These are phyloP conservation scores for Eragrostis nindensis DNA, from an alignment of 176 grass and related monocot genomes.

Conservation along the genomic window DNA sequence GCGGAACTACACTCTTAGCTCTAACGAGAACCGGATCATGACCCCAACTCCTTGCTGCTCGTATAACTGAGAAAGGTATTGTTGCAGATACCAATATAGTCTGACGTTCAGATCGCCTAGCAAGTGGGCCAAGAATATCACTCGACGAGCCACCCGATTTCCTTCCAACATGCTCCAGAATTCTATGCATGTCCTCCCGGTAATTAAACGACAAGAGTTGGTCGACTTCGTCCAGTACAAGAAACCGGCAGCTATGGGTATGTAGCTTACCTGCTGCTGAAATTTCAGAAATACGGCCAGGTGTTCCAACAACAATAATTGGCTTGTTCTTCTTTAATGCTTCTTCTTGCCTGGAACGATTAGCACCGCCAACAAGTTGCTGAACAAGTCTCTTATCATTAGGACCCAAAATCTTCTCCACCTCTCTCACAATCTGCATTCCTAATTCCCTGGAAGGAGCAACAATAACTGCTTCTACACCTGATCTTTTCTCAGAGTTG, in stretches of 20 bases:
- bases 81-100: slow-evolving; percentile 94
- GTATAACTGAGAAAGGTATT: slow-evolving; percentile 88
- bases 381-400: slow-evolving; percentile 84
- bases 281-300: slow-evolving; percentile 91
- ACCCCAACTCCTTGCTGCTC: slow-evolving; percentile 88
- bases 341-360: slow-evolving; percentile 89
- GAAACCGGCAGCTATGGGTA: slow-evolving; percentile 76
- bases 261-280: slow-evolving; percentile 90
- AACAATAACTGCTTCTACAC: slow-evolving; percentile 83
- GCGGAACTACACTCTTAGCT: slow-evolving; percentile 77
- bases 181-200: slow-evolving; percentile 93
- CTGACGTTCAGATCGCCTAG: slow-evolving; percentile 71
- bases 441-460: slow-evolving; percentile 95
- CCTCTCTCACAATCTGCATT: slow-evolving; percentile 96
- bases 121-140: slow-evolving; percentile 78
- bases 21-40: slow-evolving; percentile 81
- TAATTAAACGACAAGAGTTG: slow-evolving; percentile 95
- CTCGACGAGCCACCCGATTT: slow-evolving; percentile 53
- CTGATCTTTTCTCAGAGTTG: slow-evolving; percentile 58
- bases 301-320: slow-evolving; percentile 81
- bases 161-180: slow-evolving; percentile 92
- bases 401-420: slow-evolving; percentile 75
- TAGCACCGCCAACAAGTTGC: slow-evolving; percentile 91
- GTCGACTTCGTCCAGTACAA: slow-evolving; percentile 96
- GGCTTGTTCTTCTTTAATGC: slow-evolving; percentile 95